Evolutionary conservation across 1,139 yeast species (phyloP), one percentile per base, ranked within the genome.

Genomic region (Saccharomyces uvarum): DNA sequence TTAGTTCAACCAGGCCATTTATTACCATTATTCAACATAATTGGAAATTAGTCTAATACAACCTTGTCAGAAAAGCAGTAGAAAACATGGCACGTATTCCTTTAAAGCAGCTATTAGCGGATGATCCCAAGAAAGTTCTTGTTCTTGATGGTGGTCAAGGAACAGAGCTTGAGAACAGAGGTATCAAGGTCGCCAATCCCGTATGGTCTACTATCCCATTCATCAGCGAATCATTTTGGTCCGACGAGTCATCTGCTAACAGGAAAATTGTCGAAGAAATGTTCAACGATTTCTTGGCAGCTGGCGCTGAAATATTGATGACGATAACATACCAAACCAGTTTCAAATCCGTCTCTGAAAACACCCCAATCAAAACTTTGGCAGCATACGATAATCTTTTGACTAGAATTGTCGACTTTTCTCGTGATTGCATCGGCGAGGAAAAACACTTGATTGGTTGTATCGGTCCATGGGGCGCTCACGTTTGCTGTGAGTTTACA

Each of bases 401-500:
- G 51, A 55, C 61, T 31, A 62, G 61, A 51, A 63, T 68, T 33
- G 61, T 59, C 19, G 16, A 51, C 1, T 59, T 62, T 47, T 67
- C 62, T 60, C 68, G 68, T 54, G 56, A 64, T 50, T 59, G 69
- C 56, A 62, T 75, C 56, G 68, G 71, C 32, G 60, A 54, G 8
- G 59, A 54, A 13, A 64, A 63, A 31, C 64, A 59, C 50, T 73
- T 84, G 14, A 78, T 80, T 21, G 91, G 86, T 0, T 79, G 86
- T 13, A 69, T 84, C 14, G 93, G 93, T 0, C 88, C 93, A 0
- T 86, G 81, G 68, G 93, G 90, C 2, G 84, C 88, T 0, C 82
- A 68, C 47, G 75, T 81, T 57, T 88, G 89, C 2, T 75, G 83
- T 1, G 93, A 86, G 63, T 86, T 82, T 63, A 81, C 83, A 1